These are phyloP conservation scores for Penicillium sp. DNA, from an alignment of 2,329 filamentous ascomycete genomes.

Conservation along the genomic window DNA sequence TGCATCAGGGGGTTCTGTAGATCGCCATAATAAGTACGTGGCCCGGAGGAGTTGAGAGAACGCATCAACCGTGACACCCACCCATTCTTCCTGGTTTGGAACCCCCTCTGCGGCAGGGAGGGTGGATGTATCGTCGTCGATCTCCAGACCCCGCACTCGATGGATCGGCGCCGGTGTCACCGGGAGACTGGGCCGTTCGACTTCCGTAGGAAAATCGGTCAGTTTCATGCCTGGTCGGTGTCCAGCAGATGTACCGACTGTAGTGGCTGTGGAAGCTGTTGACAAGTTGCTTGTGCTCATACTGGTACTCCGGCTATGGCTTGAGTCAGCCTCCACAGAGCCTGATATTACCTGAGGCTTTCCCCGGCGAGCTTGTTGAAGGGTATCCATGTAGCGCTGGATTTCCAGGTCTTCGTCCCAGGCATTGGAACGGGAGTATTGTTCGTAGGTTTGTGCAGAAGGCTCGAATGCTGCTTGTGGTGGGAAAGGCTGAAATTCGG, in stretches of 20 bases:
- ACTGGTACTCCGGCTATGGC: slow-evolving; percentile 4
- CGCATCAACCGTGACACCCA: slow-evolving; percentile 65
- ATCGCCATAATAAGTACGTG: slow-evolving; percentile 48
- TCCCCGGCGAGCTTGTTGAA: slow-evolving; percentile 64
- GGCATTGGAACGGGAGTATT: slow-evolving; percentile 76
- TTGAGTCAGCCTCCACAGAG: slow-evolving; percentile 11
- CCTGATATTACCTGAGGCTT: slow-evolving; percentile 44
- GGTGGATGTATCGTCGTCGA: slow-evolving; percentile 36
- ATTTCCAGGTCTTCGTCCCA: slow-evolving; percentile 94
- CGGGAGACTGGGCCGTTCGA: slow-evolving; percentile 82
- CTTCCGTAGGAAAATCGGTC: slow-evolving; percentile 82
- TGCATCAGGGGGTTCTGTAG: slow-evolving; percentile 68
- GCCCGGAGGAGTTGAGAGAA: slow-evolving; percentile 45
- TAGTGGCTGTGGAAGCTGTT: neutral
- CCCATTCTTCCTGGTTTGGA: slow-evolving; percentile 86
- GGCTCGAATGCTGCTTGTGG: slow-evolving; percentile 12
- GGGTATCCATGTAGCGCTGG: slow-evolving; percentile 76
- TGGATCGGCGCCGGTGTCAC: slow-evolving; percentile 84
- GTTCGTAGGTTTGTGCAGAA: slow-evolving; percentile 63
- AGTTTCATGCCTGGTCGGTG: slow-evolving; percentile 63
- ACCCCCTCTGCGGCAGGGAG: slow-evolving; percentile 80
- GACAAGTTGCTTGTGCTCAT: slow-evolving; percentile 2
- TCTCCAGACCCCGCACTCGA: slow-evolving; percentile 64
- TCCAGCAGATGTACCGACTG: slow-evolving; percentile 10
- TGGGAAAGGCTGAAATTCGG: neutral